Base-by-base conservation (phyloP, 495 filamentous ascomycete genomes). In the Trichoderma parareesei region DNA sequence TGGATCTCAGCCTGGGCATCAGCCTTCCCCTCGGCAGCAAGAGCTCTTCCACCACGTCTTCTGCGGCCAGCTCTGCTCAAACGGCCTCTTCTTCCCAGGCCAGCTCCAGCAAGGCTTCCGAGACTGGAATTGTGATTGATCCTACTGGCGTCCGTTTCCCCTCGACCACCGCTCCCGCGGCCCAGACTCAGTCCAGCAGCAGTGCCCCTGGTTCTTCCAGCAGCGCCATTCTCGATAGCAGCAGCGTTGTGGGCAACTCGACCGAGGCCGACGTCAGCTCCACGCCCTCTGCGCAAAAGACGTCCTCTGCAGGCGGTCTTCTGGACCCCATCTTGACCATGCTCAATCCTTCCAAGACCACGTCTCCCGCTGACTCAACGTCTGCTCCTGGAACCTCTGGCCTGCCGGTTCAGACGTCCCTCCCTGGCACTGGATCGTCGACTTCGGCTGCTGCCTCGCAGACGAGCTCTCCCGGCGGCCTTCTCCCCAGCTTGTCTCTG, bases 111-210 rank as follows among this genome's bases (percentile, higher is more conserved):
- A 49, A 49, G 46, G 46, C 46, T 8, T 18, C 46, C 18, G 46
- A 49, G 5, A 49, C 46, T 18, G 46, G 46, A 14, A 57, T 57
- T 33, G 20, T 57, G 1, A 57, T 57, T 38, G 20, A 11, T 10
- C 53, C 53, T 14, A 57, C 53, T 37, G 53, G 53, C 33, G 53
- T 57, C 14, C 53, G 16, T 10, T 57, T 57, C 53, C 53, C 53
- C 53, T 33, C 53, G 4, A 18, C 53, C 9, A 57, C 49, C 8
- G 10, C 2, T 11, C 14, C 53, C 27, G 27, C 27, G 10, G 18
- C 33, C 37, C 14, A 5, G 3, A 35, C 53, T 1, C 27, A 57
- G 53, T 57, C 53, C 16, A 9, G 27, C 53, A 57, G 53, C 5
- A 14, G 10, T 18, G 53, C 53, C 53, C 27, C 27, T 27, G 27